Evolutionary conservation across 805 yeast species (phyloP), one percentile per base, ranked within the genome.

Genomic region (Wickerhamiella azyma): DNA sequence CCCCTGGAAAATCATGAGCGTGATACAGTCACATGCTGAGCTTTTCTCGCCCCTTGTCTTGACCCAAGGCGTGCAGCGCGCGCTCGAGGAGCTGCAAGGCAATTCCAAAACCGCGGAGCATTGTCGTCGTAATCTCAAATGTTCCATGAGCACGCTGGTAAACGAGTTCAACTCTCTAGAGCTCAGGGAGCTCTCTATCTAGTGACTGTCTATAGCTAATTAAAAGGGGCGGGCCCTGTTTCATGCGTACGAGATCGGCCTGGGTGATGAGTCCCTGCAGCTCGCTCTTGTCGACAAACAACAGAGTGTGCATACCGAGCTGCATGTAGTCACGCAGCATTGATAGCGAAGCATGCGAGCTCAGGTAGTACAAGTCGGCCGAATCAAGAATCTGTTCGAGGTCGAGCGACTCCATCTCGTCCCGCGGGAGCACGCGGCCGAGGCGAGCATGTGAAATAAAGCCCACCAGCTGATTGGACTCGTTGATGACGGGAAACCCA

Each of bases 191-290:
- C 24, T 33, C 44, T 9, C 48, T 18, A 17, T 45, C 48, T 21
- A 45, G 24, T 6, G 40, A 32, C 16, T 30, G 43, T 13, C 43
- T 26, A 21, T 45, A 45, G 29, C 48, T 45, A 36, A 45, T 40
- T 37, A 45, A 17, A n/a, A 45, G 37, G 3, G 48, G 48, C 8
- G 41, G 40, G 18, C 45, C 45, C 16, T 18, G 13, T 35, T 39
- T 36, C 26, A 39, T 21, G 7, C 48, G 30, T 14, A 40, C 36
- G 21, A 39, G 17, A 35, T 45, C 48, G 2, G 33, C 28, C 35
- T 39, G 48, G 29, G 48, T 39, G 17, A 45, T 19, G 26, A 45
- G 48, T 2, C 48, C 48, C 21, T 40, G 43, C 4, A 45, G 44
- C 26, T 45, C 48, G 30, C 48, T 39, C 5, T 35, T 24, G 26